These are phyloP conservation scores for Kurtzmaniella cleridarum DNA, from an alignment of 805 yeast species.

Conservation along the genomic window DNA sequence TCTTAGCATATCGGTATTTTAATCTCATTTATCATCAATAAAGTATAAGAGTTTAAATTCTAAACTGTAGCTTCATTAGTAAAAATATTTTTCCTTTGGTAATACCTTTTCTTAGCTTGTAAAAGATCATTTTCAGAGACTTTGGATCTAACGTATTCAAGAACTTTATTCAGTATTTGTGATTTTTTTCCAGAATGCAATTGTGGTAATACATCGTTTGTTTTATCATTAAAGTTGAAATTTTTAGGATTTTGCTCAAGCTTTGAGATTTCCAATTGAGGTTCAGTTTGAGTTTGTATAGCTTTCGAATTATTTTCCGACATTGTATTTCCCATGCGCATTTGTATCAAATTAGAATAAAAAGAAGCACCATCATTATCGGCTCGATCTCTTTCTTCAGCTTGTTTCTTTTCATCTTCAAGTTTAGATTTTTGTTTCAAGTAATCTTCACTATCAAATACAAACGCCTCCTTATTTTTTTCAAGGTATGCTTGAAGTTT, in stretches of 20 bases:
- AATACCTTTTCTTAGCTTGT: slow-evolving; percentile 9
- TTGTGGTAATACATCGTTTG: not conserved
- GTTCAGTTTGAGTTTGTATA: no score
- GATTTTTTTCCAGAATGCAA: not conserved
- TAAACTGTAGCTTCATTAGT: not conserved
- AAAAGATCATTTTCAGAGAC: slow-evolving; percentile 9
- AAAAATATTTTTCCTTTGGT: slow-evolving; percentile 3
- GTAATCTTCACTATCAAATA: slow-evolving; percentile 46
- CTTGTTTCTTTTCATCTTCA: not conserved
- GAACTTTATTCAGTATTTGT: slow-evolving; percentile 4
- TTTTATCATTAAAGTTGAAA: no score
- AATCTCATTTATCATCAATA: not conserved
- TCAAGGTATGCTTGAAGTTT: slow-evolving; percentile 38
- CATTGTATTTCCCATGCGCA: not conserved
- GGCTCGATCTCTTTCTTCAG: not conserved
- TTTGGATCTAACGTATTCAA: slow-evolving; percentile 9
- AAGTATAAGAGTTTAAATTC: not conserved
- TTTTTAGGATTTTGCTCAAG: no score
- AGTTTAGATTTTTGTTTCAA: slow-evolving; percentile 17
- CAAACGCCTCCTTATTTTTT: slow-evolving; percentile 32
- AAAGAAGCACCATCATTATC: not conserved
- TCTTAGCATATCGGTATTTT: not conserved
- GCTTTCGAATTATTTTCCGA: not conserved
- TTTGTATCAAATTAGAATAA: not conserved
- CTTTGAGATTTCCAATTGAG: no score